Percentiles rank a stretch among this genome's conserved stretches.
Evolutionary conservation across 805 yeast species (phyloP).

Genomic region (Ogataea ramenticola): DNA sequence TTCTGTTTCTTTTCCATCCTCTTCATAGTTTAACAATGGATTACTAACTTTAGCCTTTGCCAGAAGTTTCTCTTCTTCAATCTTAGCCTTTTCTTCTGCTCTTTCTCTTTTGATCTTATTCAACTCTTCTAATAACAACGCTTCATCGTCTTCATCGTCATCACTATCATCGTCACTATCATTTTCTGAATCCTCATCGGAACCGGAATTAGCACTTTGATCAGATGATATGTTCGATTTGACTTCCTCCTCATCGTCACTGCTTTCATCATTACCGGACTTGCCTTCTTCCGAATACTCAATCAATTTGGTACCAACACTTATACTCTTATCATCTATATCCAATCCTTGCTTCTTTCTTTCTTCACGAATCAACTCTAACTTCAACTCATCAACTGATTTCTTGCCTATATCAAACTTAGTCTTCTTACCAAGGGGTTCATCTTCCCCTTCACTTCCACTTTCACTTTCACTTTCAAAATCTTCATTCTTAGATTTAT

Average conservation of each 20-base stretch:
- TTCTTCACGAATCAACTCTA: constrained; percentile 7
- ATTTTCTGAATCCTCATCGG: constrained; percentile 9
- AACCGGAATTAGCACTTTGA: not conserved
- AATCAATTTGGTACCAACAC: too few species aligned
- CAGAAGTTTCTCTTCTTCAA: constrained; percentile 18
- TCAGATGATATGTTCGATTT: too few species aligned
- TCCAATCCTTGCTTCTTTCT: not conserved
- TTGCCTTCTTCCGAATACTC: too few species aligned
- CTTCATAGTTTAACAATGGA: constrained; percentile 16
- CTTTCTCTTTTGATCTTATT: constrained; percentile 31
- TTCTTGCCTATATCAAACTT: not conserved
- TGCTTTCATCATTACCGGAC: not conserved
- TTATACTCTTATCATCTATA: too few species aligned
- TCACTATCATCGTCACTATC: too few species aligned
- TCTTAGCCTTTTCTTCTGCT: constrained; percentile 17
- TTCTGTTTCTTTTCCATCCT: constrained; percentile 6
- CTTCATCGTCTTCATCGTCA: constrained; percentile 28
- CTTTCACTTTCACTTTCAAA: constrained; percentile 36
- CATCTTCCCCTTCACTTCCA: not conserved
- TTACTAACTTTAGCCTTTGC: constrained; percentile 18
- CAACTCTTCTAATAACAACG: constrained; percentile 34
- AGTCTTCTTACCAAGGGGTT: constrained; percentile 2
- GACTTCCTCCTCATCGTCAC: not conserved
- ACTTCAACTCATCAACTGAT: constrained; percentile 6
- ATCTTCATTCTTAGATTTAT: constrained; percentile 11